phyloP scores from a whole-genome alignment of 2,329 filamentous ascomycete species.

The Teratosphaeria zuluensis region DNA sequence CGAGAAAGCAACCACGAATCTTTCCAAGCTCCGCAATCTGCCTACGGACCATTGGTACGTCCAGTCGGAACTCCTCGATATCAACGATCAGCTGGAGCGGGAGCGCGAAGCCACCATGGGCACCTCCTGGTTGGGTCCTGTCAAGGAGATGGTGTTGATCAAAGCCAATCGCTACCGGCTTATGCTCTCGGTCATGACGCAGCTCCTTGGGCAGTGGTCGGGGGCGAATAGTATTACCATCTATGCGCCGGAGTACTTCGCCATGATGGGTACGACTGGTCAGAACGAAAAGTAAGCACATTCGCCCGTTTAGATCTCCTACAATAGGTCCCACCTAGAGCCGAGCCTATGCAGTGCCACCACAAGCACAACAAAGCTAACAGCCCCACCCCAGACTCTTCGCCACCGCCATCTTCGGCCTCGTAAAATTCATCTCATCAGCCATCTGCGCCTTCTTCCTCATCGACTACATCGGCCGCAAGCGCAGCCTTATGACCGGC shows the following conservation, averaged over 20 bases:
- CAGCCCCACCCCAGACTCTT: constrained; percentile 38
- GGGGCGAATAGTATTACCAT: constrained; percentile 63
- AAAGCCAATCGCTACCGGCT: constrained; percentile 64
- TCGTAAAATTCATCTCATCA: constrained; percentile 60
- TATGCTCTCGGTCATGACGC: constrained; percentile 57
- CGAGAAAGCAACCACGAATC: constrained; percentile 20
- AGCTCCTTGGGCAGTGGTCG: constrained; percentile 60
- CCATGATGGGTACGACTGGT: constrained; percentile 59
- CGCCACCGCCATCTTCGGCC: constrained; percentile 65
- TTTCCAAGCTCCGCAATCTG: constrained; percentile 22
- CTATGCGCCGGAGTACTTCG: constrained; percentile 66
- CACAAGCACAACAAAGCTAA: neutral
- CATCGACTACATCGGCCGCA: constrained; percentile 69
- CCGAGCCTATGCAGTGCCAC: neutral
- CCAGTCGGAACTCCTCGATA: constrained; percentile 48
- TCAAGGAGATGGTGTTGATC: constrained; percentile 60
- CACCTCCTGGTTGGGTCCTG: constrained; percentile 51
- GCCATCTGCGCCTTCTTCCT: constrained; percentile 66
- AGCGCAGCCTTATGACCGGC: constrained; percentile 39
- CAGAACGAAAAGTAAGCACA: constrained; percentile 45
- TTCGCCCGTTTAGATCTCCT: neutral
- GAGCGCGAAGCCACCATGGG: constrained; percentile 64
- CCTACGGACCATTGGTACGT: constrained; percentile 23
- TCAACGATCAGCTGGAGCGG: constrained; percentile 56
- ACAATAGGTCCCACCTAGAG: too few species aligned